Percentiles rank a stretch among this genome's conserved stretches.
These are phyloP conservation scores for Globisporangium abappressorium DNA, from an alignment of 352 stramenopile genomes.

Conservation along the genomic window DNA sequence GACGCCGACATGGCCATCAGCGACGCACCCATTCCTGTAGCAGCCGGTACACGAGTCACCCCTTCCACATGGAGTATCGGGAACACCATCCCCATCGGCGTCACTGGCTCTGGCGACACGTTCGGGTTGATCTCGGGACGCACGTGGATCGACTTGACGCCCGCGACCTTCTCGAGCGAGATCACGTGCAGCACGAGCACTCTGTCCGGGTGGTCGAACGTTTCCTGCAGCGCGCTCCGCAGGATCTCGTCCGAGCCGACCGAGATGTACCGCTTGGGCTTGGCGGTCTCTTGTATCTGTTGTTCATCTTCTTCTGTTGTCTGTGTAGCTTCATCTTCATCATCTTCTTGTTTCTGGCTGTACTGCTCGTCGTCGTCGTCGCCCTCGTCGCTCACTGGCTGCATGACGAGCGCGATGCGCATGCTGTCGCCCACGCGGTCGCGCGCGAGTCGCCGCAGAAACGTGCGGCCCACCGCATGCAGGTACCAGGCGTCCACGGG, in stretches of 20 bases:
- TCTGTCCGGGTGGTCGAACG: slow-evolving; percentile 52
- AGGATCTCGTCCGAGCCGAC: slow-evolving; percentile 57
- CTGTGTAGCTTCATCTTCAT: not conserved
- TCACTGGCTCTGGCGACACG: slow-evolving; percentile 75
- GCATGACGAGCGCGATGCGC: slow-evolving; percentile 60
- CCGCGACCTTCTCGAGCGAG: slow-evolving; percentile 50
- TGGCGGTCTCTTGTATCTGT: not conserved
- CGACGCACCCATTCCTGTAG: slow-evolving; percentile 17
- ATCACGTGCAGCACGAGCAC: slow-evolving; percentile 78
- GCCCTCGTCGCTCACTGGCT: slow-evolving; percentile 24
- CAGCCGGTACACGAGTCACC: slow-evolving; percentile 34
- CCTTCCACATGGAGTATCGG: slow-evolving; percentile 60
- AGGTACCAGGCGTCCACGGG: slow-evolving; percentile 85
- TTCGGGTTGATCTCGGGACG: slow-evolving; percentile 75
- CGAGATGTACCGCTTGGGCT: slow-evolving; percentile 50
- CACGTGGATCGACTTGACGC: slow-evolving; percentile 63
- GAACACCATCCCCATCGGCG: slow-evolving; percentile 66
- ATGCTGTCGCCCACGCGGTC: slow-evolving; percentile 66
- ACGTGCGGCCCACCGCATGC: slow-evolving; percentile 63
- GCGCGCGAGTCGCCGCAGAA: slow-evolving; percentile 62
- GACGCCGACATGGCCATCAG: slow-evolving; percentile 27
- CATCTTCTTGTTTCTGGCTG: slow-evolving; percentile 6
- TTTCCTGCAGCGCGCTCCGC: slow-evolving; percentile 56
- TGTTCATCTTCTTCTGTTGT: not conserved
- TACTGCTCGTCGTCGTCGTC: not conserved